Conservation (phyloP, 2,329 filamentous ascomycete genomes). For the Zasmidium angulare region DNA sequence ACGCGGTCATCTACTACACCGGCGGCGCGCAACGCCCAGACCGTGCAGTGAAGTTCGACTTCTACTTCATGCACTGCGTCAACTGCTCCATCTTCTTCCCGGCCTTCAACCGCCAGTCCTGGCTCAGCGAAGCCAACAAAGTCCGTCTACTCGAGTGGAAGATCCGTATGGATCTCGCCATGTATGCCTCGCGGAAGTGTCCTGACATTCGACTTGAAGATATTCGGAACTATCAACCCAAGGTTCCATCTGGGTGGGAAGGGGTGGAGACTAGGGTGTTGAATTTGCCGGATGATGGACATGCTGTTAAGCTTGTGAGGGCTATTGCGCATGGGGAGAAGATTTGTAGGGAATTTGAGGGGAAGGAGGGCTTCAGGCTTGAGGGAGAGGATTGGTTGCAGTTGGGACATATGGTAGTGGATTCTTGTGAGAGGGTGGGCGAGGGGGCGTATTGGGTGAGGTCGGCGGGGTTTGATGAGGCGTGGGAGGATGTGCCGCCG, state of each 20-base stretch:
- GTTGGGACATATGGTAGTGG: slow-evolving; percentile 61
- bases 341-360: slow-evolving; percentile 49
- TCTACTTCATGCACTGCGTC: slow-evolving; percentile 71
- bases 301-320: slow-evolving; percentile 72
- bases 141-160: slow-evolving; percentile 78
- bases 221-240: slow-evolving; percentile 61
- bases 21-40: slow-evolving; percentile 62
- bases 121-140: slow-evolving; percentile 62
- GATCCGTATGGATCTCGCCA: slow-evolving; percentile 68
- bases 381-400: slow-evolving; percentile 60
- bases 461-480: slow-evolving; percentile 62
- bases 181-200: slow-evolving; percentile 69
- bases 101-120: slow-evolving; percentile 60
- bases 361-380: slow-evolving; percentile 50
- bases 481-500: slow-evolving; percentile 55
- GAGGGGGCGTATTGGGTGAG: slow-evolving; percentile 56
- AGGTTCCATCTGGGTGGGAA: slow-evolving; percentile 44
- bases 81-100: slow-evolving; percentile 75
- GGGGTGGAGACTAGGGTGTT: slow-evolving; percentile 49
- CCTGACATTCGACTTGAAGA: slow-evolving; percentile 61
- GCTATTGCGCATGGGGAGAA: slow-evolving; percentile 66
- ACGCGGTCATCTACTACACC: slow-evolving; percentile 61
- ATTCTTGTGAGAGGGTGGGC: slow-evolving; percentile 57
- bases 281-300: slow-evolving; percentile 69
- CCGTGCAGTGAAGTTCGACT: slow-evolving; percentile 74